Percentiles rank a stretch among this genome's conserved stretches.
Conservation (phyloP, 352 stramenopile genomes). For the Pythium folliculosum region DNA sequence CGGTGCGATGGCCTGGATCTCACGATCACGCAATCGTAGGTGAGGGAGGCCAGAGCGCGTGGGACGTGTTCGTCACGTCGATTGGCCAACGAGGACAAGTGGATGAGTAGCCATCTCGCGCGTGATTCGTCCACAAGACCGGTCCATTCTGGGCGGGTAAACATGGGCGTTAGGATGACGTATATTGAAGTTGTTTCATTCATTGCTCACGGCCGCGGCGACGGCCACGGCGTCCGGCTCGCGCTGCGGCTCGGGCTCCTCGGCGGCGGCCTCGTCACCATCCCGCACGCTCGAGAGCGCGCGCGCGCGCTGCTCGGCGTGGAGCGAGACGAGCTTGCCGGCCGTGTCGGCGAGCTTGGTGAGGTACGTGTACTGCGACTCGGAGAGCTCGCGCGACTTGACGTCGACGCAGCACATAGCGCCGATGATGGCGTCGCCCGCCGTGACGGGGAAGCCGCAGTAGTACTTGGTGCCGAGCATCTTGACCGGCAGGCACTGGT, state of each 20-base stretch:
- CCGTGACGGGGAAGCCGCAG: constrained; percentile 68
- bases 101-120: too few species aligned
- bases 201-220: too few species aligned
- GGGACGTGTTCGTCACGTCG: neutral
- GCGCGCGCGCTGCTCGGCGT: constrained; percentile 19
- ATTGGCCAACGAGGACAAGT: neutral
- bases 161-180: neutral
- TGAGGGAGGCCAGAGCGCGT: too few species aligned
- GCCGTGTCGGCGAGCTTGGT: constrained; percentile 45
- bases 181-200: neutral
- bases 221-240: too few species aligned
- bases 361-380: constrained; percentile 34
- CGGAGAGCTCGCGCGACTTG: constrained; percentile 26
- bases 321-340: constrained; percentile 46
- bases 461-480: constrained; percentile 63
- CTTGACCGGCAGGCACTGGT: constrained; percentile 31
- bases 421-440: constrained; percentile 50
- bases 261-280: neutral
- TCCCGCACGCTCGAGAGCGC: constrained; percentile 6
- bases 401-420: constrained; percentile 46
- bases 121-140: too few species aligned
- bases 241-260: neutral
- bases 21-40: neutral
- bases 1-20: too few species aligned
- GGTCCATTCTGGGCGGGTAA: neutral